These are phyloP conservation scores for Parasitella parasitica DNA, from an alignment of 371 early-diverging fungal genomes.

Conservation along the genomic window DNA sequence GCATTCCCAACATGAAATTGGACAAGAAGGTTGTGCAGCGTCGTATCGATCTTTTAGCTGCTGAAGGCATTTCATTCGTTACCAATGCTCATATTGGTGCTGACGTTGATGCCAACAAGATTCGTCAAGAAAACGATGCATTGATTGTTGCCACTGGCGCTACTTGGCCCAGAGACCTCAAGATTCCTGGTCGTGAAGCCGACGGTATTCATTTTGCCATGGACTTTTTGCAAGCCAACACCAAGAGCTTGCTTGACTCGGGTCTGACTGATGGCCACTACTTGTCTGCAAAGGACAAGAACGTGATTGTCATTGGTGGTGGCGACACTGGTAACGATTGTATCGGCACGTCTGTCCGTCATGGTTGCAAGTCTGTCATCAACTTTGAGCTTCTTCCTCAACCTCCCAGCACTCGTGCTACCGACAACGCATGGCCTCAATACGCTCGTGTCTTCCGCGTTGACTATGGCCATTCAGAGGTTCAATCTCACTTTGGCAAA, in stretches of 20 bases:
- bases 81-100: constrained; percentile 86
- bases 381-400: constrained; percentile 96
- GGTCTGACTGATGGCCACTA: constrained; percentile 72
- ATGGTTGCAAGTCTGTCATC: constrained; percentile 86
- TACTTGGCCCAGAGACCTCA: constrained; percentile 95
- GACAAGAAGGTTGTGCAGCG: constrained; percentile 94
- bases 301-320: constrained; percentile 96
- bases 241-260: constrained; percentile 82
- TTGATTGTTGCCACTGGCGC: constrained; percentile 92
- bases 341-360: constrained; percentile 91
- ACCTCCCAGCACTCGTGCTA: constrained; percentile 78
- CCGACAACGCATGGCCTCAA: constrained; percentile 97
- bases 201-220: constrained; percentile 97
- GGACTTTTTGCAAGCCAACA: constrained; percentile 92
- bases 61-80: constrained; percentile 89
- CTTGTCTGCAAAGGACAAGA: constrained; percentile 86
- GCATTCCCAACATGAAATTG: constrained; percentile 99
- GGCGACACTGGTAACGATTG: constrained; percentile 98
- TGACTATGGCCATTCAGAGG: constrained; percentile 96
- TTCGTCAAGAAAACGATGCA: constrained; percentile 75
- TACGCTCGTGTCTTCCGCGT: constrained; percentile 92
- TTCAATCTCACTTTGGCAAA: constrained; percentile 79
- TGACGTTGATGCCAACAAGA: constrained; percentile 64
- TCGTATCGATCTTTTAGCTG: constrained; percentile 88
- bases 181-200: constrained; percentile 82